phyloP scores from a whole-genome alignment of 768 basidiomycete species.

The Podaxis carcinomalis region DNA sequence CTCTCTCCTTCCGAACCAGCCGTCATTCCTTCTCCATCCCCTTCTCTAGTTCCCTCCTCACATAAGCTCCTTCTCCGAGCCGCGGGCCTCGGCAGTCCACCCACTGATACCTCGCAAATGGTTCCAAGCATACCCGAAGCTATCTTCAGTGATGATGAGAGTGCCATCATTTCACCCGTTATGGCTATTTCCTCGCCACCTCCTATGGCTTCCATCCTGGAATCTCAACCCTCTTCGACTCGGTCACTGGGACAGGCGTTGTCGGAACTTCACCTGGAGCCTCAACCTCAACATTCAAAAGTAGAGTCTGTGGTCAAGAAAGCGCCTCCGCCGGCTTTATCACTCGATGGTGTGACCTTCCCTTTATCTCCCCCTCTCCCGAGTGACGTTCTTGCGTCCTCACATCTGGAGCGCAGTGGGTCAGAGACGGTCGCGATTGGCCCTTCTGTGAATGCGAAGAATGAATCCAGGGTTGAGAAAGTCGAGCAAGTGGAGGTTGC shows the following conservation, averaged over 20 bases:
- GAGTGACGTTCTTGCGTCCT: neutral
- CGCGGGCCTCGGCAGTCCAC: constrained; percentile 1
- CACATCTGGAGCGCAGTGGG: neutral
- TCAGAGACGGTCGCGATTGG: neutral
- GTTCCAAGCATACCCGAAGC: neutral
- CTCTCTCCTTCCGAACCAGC: neutral
- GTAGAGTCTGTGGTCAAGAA: neutral
- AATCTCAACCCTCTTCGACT: neutral
- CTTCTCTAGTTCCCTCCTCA: neutral
- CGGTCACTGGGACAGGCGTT: neutral
- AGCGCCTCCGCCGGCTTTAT: neutral
- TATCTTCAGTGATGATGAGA: neutral
- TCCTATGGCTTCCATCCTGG: neutral
- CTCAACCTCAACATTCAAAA: neutral
- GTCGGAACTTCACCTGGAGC: neutral
- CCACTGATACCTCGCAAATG: neutral
- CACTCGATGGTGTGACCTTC: neutral
- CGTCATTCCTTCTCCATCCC: neutral
- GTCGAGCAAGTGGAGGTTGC: neutral
- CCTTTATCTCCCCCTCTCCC: neutral
- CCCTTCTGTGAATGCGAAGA: neutral
- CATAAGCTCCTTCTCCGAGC: neutral
- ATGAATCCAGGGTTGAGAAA: neutral
- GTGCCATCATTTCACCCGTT: neutral
- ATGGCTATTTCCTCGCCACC: neutral